Evolutionary conservation across 805 yeast genomes (phyloP).

Genomic region (Wickerhamiella siamensis): DNA sequence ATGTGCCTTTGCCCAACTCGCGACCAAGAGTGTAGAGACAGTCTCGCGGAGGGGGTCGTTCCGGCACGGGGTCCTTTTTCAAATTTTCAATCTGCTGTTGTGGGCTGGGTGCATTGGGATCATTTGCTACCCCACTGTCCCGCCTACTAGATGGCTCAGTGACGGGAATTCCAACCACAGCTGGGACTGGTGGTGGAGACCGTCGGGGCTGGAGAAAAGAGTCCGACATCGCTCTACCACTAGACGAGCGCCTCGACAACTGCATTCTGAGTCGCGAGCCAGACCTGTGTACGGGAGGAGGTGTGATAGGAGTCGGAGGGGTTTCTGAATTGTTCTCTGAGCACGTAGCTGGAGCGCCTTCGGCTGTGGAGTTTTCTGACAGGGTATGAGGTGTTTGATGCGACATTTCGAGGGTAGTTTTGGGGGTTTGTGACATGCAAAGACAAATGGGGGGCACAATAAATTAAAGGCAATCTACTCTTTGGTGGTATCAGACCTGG

Average conservation of each 20-base stretch:
- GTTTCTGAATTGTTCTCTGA: too few species aligned
- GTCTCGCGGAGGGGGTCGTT: slow-evolving; percentile 7
- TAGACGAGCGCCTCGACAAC: background rate
- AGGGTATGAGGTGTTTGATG: too few species aligned
- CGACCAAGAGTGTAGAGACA: slow-evolving; percentile 21
- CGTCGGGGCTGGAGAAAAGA: background rate
- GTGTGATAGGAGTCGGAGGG: background rate
- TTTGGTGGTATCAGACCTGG: too few species aligned
- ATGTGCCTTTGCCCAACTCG: slow-evolving; percentile 31
- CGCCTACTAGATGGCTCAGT: background rate
- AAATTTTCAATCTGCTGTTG: background rate
- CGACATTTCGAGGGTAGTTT: too few species aligned
- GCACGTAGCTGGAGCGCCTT: too few species aligned
- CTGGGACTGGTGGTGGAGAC: background rate
- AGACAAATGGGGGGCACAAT: too few species aligned
- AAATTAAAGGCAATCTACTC: too few species aligned
- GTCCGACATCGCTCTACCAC: background rate
- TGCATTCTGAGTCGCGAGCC: background rate
- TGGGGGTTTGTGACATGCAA: too few species aligned
- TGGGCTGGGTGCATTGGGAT: background rate
- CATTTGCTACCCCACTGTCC: background rate
- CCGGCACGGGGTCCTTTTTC: background rate
- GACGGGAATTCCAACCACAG: background rate
- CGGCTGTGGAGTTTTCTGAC: too few species aligned
- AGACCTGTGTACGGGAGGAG: background rate